A percentile compares a stretch with the other conserved stretches of the same genome.
These are phyloP conservation scores for Blastocystis sp. DNA, from an alignment of 352 stramenopile species.

Conservation along the genomic window DNA sequence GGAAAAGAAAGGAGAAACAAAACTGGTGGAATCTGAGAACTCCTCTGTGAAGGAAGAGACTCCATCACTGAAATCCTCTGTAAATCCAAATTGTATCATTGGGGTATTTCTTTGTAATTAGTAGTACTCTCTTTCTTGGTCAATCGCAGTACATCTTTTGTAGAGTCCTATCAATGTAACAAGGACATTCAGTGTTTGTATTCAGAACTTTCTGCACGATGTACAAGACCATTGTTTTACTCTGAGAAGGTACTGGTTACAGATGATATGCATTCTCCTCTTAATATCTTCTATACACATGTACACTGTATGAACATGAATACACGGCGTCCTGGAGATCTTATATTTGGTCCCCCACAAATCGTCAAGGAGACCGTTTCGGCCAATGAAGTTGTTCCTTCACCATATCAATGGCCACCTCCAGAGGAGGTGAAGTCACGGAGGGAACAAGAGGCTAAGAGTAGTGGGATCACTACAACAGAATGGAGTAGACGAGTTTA, in stretches of 20 bases:
- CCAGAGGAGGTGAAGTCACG: too few species aligned
- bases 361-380: too few species aligned
- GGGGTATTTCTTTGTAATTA: too few species aligned
- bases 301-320: background rate
- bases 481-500: background rate
- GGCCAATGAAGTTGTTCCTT: too few species aligned
- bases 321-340: background rate
- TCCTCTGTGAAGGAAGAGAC: background rate
- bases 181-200: background rate
- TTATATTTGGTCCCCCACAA: background rate
- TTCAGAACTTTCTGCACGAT: background rate
- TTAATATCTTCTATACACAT: background rate
- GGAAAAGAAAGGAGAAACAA: background rate
- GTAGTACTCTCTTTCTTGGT: background rate
- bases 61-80: background rate
- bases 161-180: background rate
- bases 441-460: background rate
- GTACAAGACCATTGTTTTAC: background rate
- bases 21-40: background rate
- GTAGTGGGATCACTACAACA: background rate
- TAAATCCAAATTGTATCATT: background rate
- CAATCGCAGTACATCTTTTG: background rate
- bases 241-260: background rate
- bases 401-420: too few species aligned
- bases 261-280: background rate